Evolutionary conservation across 148 eudicot genomes (phyloP), one percentile per base, ranked within the genome.

Genomic region (Selenicereus undatus): DNA sequence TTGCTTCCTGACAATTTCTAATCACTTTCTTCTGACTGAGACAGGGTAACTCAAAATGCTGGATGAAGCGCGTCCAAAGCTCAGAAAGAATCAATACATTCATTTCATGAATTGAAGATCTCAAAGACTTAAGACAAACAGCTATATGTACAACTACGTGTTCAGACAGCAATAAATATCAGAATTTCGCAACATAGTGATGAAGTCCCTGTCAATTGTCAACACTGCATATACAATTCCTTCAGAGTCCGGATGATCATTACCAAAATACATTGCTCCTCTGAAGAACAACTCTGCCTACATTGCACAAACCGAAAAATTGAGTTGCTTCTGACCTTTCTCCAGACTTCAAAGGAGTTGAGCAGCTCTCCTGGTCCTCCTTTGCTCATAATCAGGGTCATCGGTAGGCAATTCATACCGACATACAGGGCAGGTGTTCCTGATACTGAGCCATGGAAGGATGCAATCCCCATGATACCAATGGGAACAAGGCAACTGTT

Each of bases 381-480:
- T 87, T 48, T 80, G 82, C 86, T 92, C 97, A 75, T 92, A 90
- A 75, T 88, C 92, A 82, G 88, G 85, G 78, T 92, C 91, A 85
- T 92, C 97, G 0, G 97, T 92, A 22, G 91, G 91, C 88, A 92
- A 83, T 76, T 92, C 94, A 74, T 83, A 82, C 7, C 93, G 89
- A 83, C 97, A 92, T 8, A 92, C 90, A 51, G 97, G 97, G 71
- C 97, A 92, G 2, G 97, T 89, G 72, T 92, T 92, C 80, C 97
- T 77, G 48, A 92, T 92, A 24, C 83, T 85, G 60, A 92, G 83
- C 97, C 97, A 92, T 1, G 97, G 97, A 39, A 91, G 32, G 51
- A 92, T 92, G 76, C 97, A 92, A 45, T 89, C 91, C 4, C 89
- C 90, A 85, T 92, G 94, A 82, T 88, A 92, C 30, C 83, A 81